Percentiles rank a stretch among this genome's conserved stretches.
These are phyloP conservation scores for Volvariella volvacea DNA, from an alignment of 1,284 basidiomycete species.

Conservation along the genomic window DNA sequence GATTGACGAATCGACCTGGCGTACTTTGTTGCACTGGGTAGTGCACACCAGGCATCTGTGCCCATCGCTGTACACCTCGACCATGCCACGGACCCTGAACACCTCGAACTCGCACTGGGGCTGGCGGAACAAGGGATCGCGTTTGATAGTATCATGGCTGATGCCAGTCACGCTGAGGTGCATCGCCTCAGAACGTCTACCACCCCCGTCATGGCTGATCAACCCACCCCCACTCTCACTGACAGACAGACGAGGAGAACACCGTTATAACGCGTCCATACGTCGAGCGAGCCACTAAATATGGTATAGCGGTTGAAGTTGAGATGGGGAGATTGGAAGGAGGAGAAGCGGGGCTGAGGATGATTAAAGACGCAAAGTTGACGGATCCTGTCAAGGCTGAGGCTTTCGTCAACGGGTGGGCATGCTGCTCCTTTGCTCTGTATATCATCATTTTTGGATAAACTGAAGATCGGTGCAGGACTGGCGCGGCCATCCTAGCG, in stretches of 20 bases:
- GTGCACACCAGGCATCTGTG: slow-evolving; percentile 38
- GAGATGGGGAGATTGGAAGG: slow-evolving; percentile 47
- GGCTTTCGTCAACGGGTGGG: slow-evolving; percentile 34
- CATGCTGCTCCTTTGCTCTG: neutral
- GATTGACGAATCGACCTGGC: neutral
- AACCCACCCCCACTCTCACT: neutral
- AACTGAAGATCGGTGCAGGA: too few relatives aligned
- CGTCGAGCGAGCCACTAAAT: slow-evolving; percentile 34
- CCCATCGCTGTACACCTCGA: slow-evolving; percentile 44
- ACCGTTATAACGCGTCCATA: slow-evolving; percentile 38
- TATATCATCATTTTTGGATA: neutral
- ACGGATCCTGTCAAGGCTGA: slow-evolving; percentile 38
- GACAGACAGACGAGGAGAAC: slow-evolving; percentile 44
- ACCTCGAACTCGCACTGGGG: slow-evolving; percentile 37
- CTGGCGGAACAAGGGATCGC: slow-evolving; percentile 40
- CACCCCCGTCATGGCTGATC: too few relatives aligned
- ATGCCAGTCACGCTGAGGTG: slow-evolving; percentile 42
- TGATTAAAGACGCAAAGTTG: slow-evolving; percentile 41
- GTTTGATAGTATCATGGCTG: slow-evolving; percentile 48
- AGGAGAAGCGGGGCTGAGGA: slow-evolving; percentile 39
- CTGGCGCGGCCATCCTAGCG: slow-evolving; percentile 38
- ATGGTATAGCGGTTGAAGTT: slow-evolving; percentile 39
- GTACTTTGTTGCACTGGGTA: slow-evolving; percentile 8
- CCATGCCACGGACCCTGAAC: slow-evolving; percentile 41
- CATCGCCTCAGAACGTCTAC: too few relatives aligned